These are phyloP conservation scores for Fusarium haematococcum DNA, from an alignment of 2,329 filamentous ascomycete genomes.

Conservation along the genomic window DNA sequence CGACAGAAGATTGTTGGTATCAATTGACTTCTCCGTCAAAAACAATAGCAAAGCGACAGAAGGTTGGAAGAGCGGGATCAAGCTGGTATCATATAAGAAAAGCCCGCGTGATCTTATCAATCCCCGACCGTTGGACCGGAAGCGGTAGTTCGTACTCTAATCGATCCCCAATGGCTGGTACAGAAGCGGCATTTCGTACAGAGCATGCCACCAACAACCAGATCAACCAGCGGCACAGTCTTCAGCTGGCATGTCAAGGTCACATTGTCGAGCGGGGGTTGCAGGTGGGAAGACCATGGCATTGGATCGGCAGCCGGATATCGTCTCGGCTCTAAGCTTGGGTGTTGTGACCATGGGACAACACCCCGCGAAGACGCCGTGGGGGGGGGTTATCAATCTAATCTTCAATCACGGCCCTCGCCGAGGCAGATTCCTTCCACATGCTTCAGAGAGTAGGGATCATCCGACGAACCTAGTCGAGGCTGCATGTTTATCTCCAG, in stretches of 20 bases:
- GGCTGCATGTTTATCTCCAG: background rate
- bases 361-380: background rate
- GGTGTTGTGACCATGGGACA: background rate
- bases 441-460: background rate
- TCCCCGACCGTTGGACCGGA: background rate
- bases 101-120: background rate
- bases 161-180: background rate
- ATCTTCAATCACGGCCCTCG: background rate
- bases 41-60: background rate
- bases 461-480: background rate
- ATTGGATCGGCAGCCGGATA: background rate
- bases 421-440: background rate
- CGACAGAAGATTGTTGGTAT: background rate
- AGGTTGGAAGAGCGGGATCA: background rate
- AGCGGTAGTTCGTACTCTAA: background rate
- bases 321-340: background rate
- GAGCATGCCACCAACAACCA: background rate
- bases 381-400: background rate
- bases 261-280: background rate
- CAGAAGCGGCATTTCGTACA: background rate
- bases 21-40: background rate
- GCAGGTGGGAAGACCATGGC: background rate
- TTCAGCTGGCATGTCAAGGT: background rate
- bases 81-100: background rate
- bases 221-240: background rate